These are phyloP conservation scores for Pythium dissotocum DNA, from an alignment of 352 stramenopile species.

Conservation along the genomic window DNA sequence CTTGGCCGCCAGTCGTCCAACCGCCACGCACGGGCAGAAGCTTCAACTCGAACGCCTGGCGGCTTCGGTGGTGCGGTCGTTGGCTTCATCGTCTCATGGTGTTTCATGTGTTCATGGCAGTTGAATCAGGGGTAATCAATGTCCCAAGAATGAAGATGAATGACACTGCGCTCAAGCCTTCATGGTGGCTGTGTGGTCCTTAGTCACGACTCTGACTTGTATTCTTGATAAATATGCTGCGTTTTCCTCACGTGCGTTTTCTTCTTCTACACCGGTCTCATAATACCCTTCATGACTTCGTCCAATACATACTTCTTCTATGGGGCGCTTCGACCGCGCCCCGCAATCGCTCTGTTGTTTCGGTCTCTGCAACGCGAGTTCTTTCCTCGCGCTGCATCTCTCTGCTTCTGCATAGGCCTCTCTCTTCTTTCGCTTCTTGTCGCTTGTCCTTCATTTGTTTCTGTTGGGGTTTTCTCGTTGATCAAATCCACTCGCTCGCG, in stretches of 20 bases:
- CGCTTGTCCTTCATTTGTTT: background rate
- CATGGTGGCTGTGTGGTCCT: background rate
- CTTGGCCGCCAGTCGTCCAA: too few species aligned
- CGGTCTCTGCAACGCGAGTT: background rate
- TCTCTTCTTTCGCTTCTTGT: background rate
- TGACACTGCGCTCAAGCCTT: background rate
- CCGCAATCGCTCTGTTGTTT: conserved; percentile 5
- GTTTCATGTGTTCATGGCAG: too few species aligned
- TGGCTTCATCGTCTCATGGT: background rate
- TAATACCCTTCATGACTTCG: background rate
- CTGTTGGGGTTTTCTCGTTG: background rate
- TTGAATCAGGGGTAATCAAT: too few species aligned
- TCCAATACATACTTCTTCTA: conserved; percentile 9
- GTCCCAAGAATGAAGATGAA: too few species aligned
- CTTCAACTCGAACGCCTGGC: too few species aligned
- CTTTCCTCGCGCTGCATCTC: background rate
- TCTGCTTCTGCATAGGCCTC: background rate
- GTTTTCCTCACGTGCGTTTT: background rate
- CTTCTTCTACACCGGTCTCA: conserved; percentile 5
- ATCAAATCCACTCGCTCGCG: conserved; percentile 32
- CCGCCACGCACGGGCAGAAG: too few species aligned
- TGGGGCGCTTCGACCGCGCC: background rate
- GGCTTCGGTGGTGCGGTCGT: background rate
- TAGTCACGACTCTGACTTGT: background rate
- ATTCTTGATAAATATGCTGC: conserved; percentile 5